Base-by-base conservation (phyloP, 305 asterid species). In the Solanum hybrid region DNA sequence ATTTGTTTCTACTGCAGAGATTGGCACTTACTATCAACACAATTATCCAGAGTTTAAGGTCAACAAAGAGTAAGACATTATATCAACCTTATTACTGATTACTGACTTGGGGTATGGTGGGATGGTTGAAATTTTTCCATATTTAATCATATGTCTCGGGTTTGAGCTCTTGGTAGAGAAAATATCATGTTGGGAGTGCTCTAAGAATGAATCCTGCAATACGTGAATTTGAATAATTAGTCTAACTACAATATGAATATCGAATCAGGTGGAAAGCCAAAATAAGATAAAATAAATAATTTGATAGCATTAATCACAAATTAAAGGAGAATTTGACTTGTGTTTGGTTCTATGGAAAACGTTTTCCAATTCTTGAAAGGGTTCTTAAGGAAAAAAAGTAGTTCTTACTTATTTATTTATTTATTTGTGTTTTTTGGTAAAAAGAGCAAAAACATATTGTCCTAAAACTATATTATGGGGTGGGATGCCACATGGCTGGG, bases 11-110 rank as follows among this genome's bases (percentile, higher is more conserved):
- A 51, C 70, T 31, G 84, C 89, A 41, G 95, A 91, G 15, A 92
- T 92, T n/a, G 86, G 57, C 13, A 29, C 7, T 88, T 77, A 41
- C 51, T 88, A 88, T 32, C 86, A 32, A 37, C 90, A 39, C 3
- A 79, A 88, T 41, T 77, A 89, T 32, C 36, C 90, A 15, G 68
- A 65, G 45, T 68, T 87, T 57, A 82, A 17, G 65, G 91, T 92
- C 86, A 90, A 90, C 10, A 88, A 85, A 57, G 90, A 86, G 95
- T 94, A 89, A 91, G 93, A 51, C 7, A 2, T 6, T 51, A 15
- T 4, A 51, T 51, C 65, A 51, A 15, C 22, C 22, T 51, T 51
- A 45, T 45, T 5, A 45, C 22, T 45, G 22, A 45, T 45, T 45
- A 45, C 3, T 45, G 65, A 45, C 7, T 14, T 45, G 61, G 3